Evolutionary conservation across 108 stramenopile species (phyloP).

Genomic region (Stephanodiscus triporus): DNA sequence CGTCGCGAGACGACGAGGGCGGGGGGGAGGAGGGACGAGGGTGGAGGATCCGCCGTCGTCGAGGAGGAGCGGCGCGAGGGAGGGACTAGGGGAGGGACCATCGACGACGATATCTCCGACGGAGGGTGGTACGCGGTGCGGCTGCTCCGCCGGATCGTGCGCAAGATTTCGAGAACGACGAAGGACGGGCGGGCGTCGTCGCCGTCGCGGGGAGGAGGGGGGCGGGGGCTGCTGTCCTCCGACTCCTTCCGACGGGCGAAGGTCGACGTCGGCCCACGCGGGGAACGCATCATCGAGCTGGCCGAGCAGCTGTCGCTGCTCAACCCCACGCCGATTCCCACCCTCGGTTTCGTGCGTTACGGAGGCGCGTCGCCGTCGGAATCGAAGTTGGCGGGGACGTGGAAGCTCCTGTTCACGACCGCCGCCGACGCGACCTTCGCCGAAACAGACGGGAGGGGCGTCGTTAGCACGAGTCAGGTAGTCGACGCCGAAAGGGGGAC

Average conservation of each 20-base stretch:
- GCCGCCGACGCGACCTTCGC: constrained; percentile 50
- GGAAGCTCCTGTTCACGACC: constrained; percentile 50
- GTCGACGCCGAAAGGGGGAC: constrained; percentile 39
- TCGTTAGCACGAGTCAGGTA: constrained; percentile 25
- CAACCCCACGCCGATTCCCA: constrained; percentile 45
- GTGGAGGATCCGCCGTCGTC: no score
- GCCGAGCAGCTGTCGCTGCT: constrained; percentile 43
- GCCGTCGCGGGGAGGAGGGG: not conserved
- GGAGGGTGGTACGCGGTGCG: constrained; percentile 6
- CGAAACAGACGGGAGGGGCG: constrained; percentile 22
- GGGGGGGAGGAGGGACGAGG: not conserved
- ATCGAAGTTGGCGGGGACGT: constrained; percentile 31
- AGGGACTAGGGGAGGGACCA: not conserved
- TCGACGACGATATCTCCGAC: not conserved
- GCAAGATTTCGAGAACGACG: constrained; percentile 30
- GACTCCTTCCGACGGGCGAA: constrained; percentile 29
- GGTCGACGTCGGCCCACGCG: constrained; percentile 30
- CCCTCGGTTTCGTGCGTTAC: constrained; percentile 32
- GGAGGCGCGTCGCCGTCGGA: constrained; percentile 25
- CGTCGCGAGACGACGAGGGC: not conserved
- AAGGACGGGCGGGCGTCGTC: not conserved
- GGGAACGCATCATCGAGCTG: constrained; percentile 32
- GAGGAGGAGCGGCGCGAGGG: not conserved
- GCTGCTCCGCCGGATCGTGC: constrained; percentile 20
- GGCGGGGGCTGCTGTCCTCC: constrained; percentile 31